Percentiles rank a stretch among this genome's conserved stretches.
phyloP scores from a whole-genome alignment of 176 grass and related monocot genomes.

The Lolium multiflorum region DNA sequence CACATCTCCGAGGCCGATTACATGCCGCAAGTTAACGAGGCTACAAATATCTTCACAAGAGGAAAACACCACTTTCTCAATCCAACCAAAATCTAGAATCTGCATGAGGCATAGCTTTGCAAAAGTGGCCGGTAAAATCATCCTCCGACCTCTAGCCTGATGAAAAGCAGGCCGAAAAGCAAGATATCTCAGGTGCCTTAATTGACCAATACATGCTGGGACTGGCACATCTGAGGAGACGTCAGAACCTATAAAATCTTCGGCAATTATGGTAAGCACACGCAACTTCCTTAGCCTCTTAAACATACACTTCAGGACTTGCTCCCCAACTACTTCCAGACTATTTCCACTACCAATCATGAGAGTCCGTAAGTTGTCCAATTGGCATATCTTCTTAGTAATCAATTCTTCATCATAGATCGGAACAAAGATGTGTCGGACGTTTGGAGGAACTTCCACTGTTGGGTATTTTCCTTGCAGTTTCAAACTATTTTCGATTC shows the following conservation, averaged over 20 bases:
- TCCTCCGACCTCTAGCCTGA: too few species aligned
- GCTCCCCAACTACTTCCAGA: too few species aligned
- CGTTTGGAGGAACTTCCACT: background rate
- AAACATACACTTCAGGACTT: too few species aligned
- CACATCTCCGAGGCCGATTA: background rate
- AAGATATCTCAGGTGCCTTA: constrained; percentile 42
- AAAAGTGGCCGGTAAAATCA: constrained; percentile 33
- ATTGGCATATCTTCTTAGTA: background rate
- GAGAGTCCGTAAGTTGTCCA: too few species aligned
- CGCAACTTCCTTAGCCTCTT: constrained; percentile 16
- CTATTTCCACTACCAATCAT: too few species aligned
- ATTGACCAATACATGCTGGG: constrained; percentile 33
- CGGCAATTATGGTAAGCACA: background rate
- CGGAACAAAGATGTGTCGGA: background rate
- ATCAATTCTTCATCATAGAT: background rate
- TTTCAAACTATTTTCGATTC: background rate
- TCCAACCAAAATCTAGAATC: background rate
- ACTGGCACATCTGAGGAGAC: background rate
- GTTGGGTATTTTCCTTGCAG: too few species aligned
- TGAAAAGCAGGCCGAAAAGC: background rate
- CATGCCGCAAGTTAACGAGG: constrained; percentile 28
- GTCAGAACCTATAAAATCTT: too few species aligned
- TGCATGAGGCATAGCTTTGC: constrained; percentile 51
- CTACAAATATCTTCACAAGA: background rate
- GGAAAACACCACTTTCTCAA: background rate